Evolutionary conservation across 2,329 filamentous ascomycete genomes (phyloP), one percentile per base, ranked within the genome.

Genomic region (Diaporthe citriasiana): DNA sequence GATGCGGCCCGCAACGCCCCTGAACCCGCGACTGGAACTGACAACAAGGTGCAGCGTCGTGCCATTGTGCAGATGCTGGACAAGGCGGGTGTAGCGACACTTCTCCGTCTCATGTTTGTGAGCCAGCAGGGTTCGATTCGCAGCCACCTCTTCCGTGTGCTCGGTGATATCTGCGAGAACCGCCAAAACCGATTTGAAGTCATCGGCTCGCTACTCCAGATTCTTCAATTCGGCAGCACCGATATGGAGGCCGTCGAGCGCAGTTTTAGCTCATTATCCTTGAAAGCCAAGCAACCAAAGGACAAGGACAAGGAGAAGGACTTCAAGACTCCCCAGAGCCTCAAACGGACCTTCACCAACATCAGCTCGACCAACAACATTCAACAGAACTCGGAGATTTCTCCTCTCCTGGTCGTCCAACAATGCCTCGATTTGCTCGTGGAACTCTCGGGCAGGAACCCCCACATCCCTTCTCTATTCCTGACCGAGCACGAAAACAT

Each of bases 71-170:
- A 99, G 82, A 98, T 99, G 93, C 90, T 99, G 40, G 97, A 99
- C 83, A 98, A 98, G 84, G 90, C 95, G 60, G 97, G 97, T 35
- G 93, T 99, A 77, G 97, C 97, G 35, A 98, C 97, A n/a, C 87
- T 99, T 45, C 88, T 99, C 56, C 94, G 97, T n/a, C 89, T 99
- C 13, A 98, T 99, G 96, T 99, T 99, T 82, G 95, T 98, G 79
- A 93, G 94, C 63, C 94, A 98, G 77, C 94, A 96, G 77, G 94
- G 94, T 30, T 97, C 94, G 76, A 93, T 97, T 65, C 94, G 95
- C 77, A 91, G 89, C 76, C 94, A 95, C 74, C 88, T 99, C 70
- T 96, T 97, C 81, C 92, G 93, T 72, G 94, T 99, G 70, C 92
- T 99, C 69, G 91, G 94, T 76, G 95, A 98, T 77, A 93, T 98